phyloP scores from a whole-genome alignment of 805 yeast species.

The Candida peoriensis region DNA sequence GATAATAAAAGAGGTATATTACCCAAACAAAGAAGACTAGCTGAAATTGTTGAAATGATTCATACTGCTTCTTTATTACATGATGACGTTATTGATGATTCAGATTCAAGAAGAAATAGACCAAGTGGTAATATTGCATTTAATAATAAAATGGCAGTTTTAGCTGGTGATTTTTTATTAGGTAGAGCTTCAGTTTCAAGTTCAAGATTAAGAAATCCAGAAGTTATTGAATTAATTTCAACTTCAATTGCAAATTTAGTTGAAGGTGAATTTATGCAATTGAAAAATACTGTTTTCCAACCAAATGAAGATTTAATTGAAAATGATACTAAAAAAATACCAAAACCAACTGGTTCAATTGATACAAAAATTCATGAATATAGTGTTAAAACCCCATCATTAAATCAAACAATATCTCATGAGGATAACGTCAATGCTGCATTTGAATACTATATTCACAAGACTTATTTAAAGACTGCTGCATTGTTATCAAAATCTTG shows the following conservation, averaged over 20 bases:
- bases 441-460: constrained; percentile 91
- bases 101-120: constrained; percentile 84
- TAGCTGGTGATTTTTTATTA: constrained; percentile 92
- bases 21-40: constrained; percentile 92
- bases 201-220: constrained; percentile 91
- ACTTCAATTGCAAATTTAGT: constrained; percentile 95
- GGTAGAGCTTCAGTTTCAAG: constrained; percentile 97
- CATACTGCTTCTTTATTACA: constrained; percentile 94
- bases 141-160: constrained; percentile 94
- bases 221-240: constrained; percentile 91
- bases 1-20: constrained; percentile 67
- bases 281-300: constrained; percentile 81
- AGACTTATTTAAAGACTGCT: constrained; percentile 93
- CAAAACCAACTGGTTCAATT: constrained; percentile 57
- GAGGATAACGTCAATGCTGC: constrained; percentile 73
- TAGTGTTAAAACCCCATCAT: constrained; percentile 26
- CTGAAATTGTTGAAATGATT: constrained; percentile 97
- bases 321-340: constrained; percentile 39
- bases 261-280: constrained; percentile 98
- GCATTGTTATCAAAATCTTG: constrained; percentile 90
- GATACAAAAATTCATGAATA: constrained; percentile 42
- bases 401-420: constrained; percentile 46
- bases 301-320: constrained; percentile 44
- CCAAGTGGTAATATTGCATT: constrained; percentile 92
- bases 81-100: constrained; percentile 92